Base-by-base conservation (phyloP, 129 eudicot species). In the Helichrysum umbraculigerum region DNA sequence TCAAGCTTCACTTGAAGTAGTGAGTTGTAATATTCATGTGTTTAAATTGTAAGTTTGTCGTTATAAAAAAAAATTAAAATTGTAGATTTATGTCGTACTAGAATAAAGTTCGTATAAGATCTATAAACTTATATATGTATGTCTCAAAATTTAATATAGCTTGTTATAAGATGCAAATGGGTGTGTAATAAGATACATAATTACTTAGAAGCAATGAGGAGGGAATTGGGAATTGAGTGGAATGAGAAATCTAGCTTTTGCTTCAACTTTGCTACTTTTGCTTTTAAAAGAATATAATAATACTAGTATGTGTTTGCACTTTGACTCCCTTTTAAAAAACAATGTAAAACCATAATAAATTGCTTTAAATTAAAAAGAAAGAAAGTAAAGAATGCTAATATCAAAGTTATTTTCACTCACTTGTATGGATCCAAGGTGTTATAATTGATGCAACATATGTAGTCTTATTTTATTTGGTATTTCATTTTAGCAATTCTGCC, bases 401-500 rank as follows among this genome's bases (percentile, higher is more conserved):
- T 57, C 78, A 52, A 79, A 35, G 73, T 71, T 63, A 79, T 78
- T 51, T 79, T 79, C 71, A 71, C 22, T 79, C 63, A 21, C 67
- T 62, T 71, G 73, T 79, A 72, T 65, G 73, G 78, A 79, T 79
- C 78, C 83, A 64, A 72, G 29, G 76, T 78, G 34, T 65, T 10
- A 25, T 25, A 25, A 25, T 25, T 25, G 28, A 25, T 25, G 28
- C 28, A 25, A 25, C 28, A 25, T 25, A 25, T 25, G 28, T 21
- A 20, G 54, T 37, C 35, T 39, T 61, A 60, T 61, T 37, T 74
- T 62, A 35, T 34, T 57, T 34, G 67, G 15, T 20, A 37, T 33
- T 44, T 74, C 34, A 41, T 74, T 12, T 41, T 15, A 30, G 70
- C 28, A 61, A 25, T 62, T 62, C 4, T 44, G 16, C 16, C 16